phyloP scores from a whole-genome alignment of 768 basidiomycete genomes.

The Stropharia rugosoannulata region DNA sequence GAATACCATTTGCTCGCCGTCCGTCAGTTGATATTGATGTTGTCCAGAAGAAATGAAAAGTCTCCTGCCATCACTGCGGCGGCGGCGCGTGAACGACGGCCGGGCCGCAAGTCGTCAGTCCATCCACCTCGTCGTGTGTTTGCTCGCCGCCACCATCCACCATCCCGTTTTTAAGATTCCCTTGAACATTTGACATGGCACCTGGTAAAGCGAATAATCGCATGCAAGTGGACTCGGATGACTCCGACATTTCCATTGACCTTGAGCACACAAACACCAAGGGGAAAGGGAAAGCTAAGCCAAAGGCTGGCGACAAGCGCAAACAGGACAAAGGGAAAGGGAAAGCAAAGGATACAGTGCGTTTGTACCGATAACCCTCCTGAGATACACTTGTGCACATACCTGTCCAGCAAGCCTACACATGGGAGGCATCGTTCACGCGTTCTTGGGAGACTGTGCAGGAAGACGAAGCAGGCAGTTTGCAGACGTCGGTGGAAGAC shows the following conservation, averaged over 20 bases:
- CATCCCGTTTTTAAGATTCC: background rate
- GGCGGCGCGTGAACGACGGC: too few relatives aligned
- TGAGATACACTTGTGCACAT: conserved; percentile 1
- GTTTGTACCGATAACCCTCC: conserved; percentile 6
- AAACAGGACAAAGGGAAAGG: conserved; percentile 56
- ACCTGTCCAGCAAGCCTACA: conserved; percentile 68
- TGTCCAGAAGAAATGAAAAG: too few relatives aligned
- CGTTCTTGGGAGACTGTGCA: conserved; percentile 97
- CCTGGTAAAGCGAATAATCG: conserved; percentile 34
- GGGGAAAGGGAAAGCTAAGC: conserved; percentile 57
- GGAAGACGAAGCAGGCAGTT: conserved; percentile 90
- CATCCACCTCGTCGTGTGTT: background rate
- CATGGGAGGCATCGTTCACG: conserved; percentile 95
- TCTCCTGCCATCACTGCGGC: too few relatives aligned
- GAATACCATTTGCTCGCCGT: too few relatives aligned
- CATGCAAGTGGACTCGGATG: conserved; percentile 70
- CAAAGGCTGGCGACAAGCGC: conserved; percentile 49
- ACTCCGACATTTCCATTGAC: conserved; percentile 61
- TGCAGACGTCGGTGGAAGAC: conserved; percentile 88
- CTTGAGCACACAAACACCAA: conserved; percentile 38
- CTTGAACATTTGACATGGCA: conserved; percentile 19
- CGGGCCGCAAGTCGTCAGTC: too few relatives aligned
- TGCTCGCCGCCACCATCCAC: background rate
- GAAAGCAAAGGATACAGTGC: conserved; percentile 51
- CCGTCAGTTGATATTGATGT: too few relatives aligned